These are phyloP conservation scores for Microstroma glucosiphilum DNA, from an alignment of 1,284 basidiomycete genomes.

Conservation along the genomic window DNA sequence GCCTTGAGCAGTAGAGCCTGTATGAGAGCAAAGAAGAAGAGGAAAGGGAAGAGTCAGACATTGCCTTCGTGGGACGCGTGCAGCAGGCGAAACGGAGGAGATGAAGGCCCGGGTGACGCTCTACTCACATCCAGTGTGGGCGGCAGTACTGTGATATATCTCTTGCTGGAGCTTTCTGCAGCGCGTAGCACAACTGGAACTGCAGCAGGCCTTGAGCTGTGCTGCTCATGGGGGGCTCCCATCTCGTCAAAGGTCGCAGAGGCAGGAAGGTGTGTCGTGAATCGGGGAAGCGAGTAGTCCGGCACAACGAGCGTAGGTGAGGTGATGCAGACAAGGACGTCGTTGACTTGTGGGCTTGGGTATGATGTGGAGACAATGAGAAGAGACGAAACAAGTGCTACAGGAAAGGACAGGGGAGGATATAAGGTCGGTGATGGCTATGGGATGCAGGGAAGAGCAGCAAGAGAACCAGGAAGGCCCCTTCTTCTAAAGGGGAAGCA, in stretches of 20 bases:
- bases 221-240: not conserved
- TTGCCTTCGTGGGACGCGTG: too few relatives aligned
- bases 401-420: not conserved
- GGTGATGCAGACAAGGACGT: too few relatives aligned
- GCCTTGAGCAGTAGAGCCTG: constrained; percentile 37
- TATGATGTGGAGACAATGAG: too few relatives aligned
- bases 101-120: not conserved
- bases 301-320: too few relatives aligned
- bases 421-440: not conserved
- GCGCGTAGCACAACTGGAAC: not conserved
- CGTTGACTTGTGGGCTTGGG: too few relatives aligned
- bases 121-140: constrained; percentile 24
- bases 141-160: constrained; percentile 39
- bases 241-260: too few relatives aligned
- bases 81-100: not conserved
- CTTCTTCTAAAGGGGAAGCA: too few relatives aligned
- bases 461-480: too few relatives aligned
- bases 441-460: too few relatives aligned
- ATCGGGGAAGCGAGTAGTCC: too few relatives aligned
- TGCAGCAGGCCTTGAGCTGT: not conserved
- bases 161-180: not conserved
- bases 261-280: too few relatives aligned
- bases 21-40: not conserved
- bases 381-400: not conserved
- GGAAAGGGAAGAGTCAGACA: not conserved